These are phyloP conservation scores for Tuber calosporum DNA, from an alignment of 495 filamentous ascomycete genomes.

Conservation along the genomic window DNA sequence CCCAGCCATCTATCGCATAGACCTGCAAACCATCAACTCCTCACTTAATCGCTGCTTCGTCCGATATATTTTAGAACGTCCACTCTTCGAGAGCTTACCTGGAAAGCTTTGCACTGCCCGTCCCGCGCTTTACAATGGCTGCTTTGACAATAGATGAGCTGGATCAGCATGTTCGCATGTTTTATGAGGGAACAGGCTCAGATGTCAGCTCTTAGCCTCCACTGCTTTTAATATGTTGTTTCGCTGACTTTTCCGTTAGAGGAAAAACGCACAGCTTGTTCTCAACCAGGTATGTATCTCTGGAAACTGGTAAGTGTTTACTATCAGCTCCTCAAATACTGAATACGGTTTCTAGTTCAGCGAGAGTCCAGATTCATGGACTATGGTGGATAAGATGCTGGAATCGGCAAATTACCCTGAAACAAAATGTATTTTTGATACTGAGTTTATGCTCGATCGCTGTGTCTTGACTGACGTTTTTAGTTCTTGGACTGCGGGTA, in stretches of 20 bases:
- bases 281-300: slow-evolving; percentile 73
- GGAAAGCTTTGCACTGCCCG: not conserved
- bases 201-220: slow-evolving; percentile 53
- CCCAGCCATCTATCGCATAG: not conserved
- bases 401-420: slow-evolving; percentile 82
- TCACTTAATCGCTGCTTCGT: slow-evolving; percentile 1
- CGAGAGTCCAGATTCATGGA: slow-evolving; percentile 95
- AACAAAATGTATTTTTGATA: slow-evolving; percentile 72
- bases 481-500: slow-evolving; percentile 90
- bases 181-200: slow-evolving; percentile 92
- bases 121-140: slow-evolving; percentile 27
- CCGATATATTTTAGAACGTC: slow-evolving; percentile 16
- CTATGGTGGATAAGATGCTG: slow-evolving; percentile 91
- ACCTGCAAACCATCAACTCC: slow-evolving; percentile 5
- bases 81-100: slow-evolving; percentile 4
- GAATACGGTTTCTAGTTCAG: slow-evolving; percentile 66
- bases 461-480: slow-evolving; percentile 44
- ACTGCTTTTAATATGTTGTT: slow-evolving; percentile 35
- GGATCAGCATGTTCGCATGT: slow-evolving; percentile 89
- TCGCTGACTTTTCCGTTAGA: slow-evolving; percentile 50
- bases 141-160: slow-evolving; percentile 74
- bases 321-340: slow-evolving; percentile 30
- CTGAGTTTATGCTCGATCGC: not conserved
- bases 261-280: slow-evolving; percentile 92
- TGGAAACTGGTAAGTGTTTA: slow-evolving; percentile 2